phyloP scores from a whole-genome alignment of 345 rosid species.

The Salix udensis region DNA sequence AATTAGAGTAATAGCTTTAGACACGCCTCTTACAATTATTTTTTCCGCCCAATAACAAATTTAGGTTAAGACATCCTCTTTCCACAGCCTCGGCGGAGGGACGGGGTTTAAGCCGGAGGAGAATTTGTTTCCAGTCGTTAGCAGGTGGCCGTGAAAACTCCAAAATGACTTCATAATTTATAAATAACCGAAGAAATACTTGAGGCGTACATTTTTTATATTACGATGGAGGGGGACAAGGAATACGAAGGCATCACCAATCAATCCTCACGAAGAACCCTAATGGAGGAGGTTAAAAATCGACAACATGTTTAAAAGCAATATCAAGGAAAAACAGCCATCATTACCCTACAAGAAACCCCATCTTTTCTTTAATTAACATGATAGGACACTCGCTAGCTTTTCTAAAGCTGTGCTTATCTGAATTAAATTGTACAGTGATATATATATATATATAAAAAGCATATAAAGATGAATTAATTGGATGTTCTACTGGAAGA shows the following conservation, averaged over 20 bases:
- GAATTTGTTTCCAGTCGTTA: neutral
- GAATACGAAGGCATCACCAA: neutral
- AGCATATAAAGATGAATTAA: slow-evolving; percentile 16
- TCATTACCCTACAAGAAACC: neutral
- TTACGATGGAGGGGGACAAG: neutral
- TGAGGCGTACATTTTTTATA: neutral
- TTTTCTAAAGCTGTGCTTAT: slow-evolving; percentile 30
- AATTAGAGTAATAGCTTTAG: too few species aligned
- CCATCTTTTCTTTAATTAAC: neutral
- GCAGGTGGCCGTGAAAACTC: neutral
- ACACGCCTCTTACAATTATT: too few species aligned
- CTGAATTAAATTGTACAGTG: slow-evolving; percentile 1
- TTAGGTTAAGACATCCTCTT: too few species aligned
- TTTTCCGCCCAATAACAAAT: too few species aligned
- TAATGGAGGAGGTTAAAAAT: neutral
- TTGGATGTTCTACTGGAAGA: slow-evolving; percentile 25
- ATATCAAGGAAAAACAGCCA: neutral
- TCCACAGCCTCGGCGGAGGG: neutral
- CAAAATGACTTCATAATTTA: neutral
- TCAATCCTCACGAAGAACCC: neutral
- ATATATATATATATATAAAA: neutral
- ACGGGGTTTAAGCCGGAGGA: neutral
- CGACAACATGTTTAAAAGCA: neutral
- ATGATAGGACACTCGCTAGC: slow-evolving; percentile 5
- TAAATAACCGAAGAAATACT: neutral